Conservation (phyloP, 2,329 filamentous ascomycete genomes). For the Ophiostoma quercus region DNA sequence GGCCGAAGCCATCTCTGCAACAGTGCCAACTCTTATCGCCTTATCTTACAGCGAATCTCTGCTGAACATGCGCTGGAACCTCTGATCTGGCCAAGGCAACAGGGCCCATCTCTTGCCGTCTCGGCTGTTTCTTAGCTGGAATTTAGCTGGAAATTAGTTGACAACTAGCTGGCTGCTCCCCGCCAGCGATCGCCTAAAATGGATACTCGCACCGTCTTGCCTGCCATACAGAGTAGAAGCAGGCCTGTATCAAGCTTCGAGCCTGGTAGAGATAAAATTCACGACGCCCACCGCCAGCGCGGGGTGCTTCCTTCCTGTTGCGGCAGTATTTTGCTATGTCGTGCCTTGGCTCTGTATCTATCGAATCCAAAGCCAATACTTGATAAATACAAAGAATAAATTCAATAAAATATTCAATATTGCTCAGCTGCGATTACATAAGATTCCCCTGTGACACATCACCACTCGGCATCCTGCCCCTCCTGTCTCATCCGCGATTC, state of each 20-base stretch:
- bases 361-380: no score
- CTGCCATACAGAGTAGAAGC: not conserved
- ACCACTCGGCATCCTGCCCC: slow-evolving; percentile 3
- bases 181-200: not conserved
- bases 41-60: not conserved
- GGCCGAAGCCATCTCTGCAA: not conserved
- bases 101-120: not conserved
- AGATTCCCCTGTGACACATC: not conserved
- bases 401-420: not conserved
- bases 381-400: not conserved
- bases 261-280: not conserved
- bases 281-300: not conserved
- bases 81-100: not conserved
- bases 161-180: not conserved
- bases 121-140: slow-evolving; percentile 1
- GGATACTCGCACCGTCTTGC: not conserved
- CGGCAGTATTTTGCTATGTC: not conserved
- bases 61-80: not conserved
- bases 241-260: not conserved
- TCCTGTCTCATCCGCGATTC: not conserved
- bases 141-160: not conserved
- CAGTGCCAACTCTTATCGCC: not conserved
- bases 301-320: slow-evolving; percentile 9
- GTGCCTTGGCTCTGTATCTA: not conserved
- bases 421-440: not conserved